A percentile compares a stretch with the other conserved stretches of the same genome.
phyloP scores from a whole-genome alignment of 768 basidiomycete genomes.

The Pulveroboletus sp. region DNA sequence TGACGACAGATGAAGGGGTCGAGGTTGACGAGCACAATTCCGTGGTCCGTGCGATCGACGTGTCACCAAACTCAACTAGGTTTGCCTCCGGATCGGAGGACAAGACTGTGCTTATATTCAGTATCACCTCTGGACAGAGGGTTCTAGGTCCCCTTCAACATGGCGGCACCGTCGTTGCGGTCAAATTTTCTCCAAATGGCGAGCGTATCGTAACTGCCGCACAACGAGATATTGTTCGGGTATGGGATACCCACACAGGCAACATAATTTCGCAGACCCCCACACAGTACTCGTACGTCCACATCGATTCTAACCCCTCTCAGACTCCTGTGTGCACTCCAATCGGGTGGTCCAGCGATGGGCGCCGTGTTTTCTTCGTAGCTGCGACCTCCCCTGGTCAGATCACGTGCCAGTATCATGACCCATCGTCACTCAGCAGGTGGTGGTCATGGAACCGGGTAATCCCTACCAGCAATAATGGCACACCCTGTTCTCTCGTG shows the following conservation, averaged over 20 bases:
- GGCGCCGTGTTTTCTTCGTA: not conserved
- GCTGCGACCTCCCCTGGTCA: accelerated
- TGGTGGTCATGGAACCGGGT: not conserved
- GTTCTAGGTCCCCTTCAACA: constrained; percentile 5
- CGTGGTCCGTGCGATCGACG: constrained; percentile 3
- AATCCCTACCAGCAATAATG: not conserved
- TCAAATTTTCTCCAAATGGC: constrained; percentile 7
- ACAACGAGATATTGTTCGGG: not conserved
- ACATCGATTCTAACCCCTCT: no score
- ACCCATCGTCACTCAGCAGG: not conserved
- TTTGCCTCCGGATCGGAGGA: constrained; percentile 9
- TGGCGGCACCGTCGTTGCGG: not conserved
- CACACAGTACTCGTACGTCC: no score
- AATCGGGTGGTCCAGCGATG: not conserved
- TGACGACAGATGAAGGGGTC: not conserved
- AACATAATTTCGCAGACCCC: not conserved
- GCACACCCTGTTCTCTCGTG: not conserved
- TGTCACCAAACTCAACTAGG: constrained; percentile 10
- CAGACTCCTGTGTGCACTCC: not conserved
- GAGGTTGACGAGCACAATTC: not conserved
- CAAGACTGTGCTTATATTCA: constrained; percentile 2
- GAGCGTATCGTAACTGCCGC: not conserved
- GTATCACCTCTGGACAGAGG: constrained; percentile 1
- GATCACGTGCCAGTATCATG: no score
- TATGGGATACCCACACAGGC: constrained; percentile 4